Evolutionary conservation across 2,329 filamentous ascomycete species (phyloP).

Genomic region (Talaromyces sp.): DNA sequence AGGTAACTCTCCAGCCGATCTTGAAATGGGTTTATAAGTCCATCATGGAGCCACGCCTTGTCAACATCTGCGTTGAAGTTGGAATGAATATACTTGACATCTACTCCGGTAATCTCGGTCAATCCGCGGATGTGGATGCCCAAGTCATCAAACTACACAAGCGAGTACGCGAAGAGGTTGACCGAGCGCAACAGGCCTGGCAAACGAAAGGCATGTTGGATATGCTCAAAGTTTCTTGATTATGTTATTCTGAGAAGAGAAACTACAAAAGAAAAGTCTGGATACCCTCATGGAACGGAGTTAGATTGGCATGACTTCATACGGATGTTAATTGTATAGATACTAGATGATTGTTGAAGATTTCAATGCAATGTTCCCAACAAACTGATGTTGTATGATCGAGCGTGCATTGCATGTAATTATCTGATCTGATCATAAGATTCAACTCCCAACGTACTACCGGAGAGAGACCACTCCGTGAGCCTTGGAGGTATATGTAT

Average conservation of each 20-base stretch:
- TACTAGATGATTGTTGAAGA: not conserved
- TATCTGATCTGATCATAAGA: not conserved
- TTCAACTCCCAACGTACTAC: not conserved
- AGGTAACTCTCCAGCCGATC: conserved; percentile 73
- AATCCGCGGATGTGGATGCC: conserved; percentile 65
- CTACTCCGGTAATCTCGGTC: conserved; percentile 73
- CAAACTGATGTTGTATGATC: not conserved
- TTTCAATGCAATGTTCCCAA: not conserved
- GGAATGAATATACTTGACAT: conserved; percentile 78
- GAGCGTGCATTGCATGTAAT: not conserved
- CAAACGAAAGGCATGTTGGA: conserved; percentile 86
- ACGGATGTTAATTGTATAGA: conserved; percentile 3
- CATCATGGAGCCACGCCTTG: conserved; percentile 76
- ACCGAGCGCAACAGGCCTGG: conserved; percentile 75
- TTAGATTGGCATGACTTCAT: conserved; percentile 10
- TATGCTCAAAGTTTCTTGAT: conserved; percentile 48
- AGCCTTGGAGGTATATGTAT: not conserved
- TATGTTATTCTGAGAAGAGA: not conserved
- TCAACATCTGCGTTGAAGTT: conserved; percentile 75
- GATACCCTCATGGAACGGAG: conserved; percentile 15
- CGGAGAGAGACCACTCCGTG: not conserved
- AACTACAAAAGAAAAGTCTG: conserved; percentile 11
- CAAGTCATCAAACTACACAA: conserved; percentile 64
- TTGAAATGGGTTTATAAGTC: conserved; percentile 76
- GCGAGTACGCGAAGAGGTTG: conserved; percentile 70